Base-by-base conservation (phyloP, 2,329 filamentous ascomycete species). In the Aspergillus sergii region DNA sequence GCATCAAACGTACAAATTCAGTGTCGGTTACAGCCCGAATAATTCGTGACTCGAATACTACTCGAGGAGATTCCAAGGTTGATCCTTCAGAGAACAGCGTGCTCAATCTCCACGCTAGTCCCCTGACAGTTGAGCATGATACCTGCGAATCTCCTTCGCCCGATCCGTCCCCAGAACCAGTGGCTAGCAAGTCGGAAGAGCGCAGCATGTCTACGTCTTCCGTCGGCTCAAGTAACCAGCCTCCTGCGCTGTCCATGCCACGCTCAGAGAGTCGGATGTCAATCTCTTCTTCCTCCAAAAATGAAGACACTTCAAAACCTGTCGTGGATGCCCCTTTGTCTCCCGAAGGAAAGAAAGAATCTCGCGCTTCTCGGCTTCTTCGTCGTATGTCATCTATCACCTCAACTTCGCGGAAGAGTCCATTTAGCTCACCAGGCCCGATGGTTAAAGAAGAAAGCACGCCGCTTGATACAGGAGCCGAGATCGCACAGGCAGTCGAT, bases 21-120 rank as follows among this genome's bases (percentile, higher is more conserved):
- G 88, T 96, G n/a, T 94, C 93, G 53, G 93, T 97, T 12, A 95
- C 91, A 21, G 92, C 94, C 56, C 88, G 90, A 58, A 96, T 96
- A 66, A 82, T 96, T 43, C 88, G 92, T 55, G 90, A 70, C 84
- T 82, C 61, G 73, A 77, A 53, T 81, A 83, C 70, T 80, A 82
- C 71, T 77, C 75, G 64, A 63, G 75, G 63, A 64, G 73, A 76
- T 39, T 61, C 68, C 32, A 71, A 64, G 19, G 12, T 66, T 5
- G 70, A 75, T 45, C 64, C 66, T 9, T 69, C 74, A 6, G 77
- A 79, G 55, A 65, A 74, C 2, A 70, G 68, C 61, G 64, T 68
- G 28, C 69, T 83, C 45, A 82, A 83, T 68, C 74, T 86, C 63
- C 79, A 87, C 77, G 73, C 85, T 80, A 82, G 85, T 75, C 72